Conservation (phyloP, 495 filamentous ascomycete genomes). For the Jackrogersella minutella region DNA sequence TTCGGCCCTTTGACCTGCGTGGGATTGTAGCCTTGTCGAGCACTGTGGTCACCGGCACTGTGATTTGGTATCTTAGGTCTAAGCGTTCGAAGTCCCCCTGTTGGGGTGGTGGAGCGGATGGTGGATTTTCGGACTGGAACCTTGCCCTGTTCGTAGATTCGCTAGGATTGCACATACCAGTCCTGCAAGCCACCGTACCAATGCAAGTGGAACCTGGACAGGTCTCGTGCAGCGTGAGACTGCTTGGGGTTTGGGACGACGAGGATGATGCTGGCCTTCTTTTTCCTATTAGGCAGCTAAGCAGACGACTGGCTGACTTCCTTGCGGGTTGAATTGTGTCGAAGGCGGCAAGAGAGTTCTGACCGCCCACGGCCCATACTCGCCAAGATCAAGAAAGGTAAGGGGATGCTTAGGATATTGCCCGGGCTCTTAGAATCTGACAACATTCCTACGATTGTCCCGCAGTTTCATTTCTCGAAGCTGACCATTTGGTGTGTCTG, state of each 20-base stretch:
- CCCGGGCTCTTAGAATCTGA: slow-evolving; percentile 38
- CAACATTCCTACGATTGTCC: slow-evolving; percentile 22
- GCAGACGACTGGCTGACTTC: slow-evolving; percentile 28
- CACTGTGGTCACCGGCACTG: slow-evolving; percentile 36
- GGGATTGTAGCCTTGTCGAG: slow-evolving; percentile 28
- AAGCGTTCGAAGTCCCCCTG: slow-evolving; percentile 28
- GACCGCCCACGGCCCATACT: slow-evolving; percentile 32
- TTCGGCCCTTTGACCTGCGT: slow-evolving; percentile 35
- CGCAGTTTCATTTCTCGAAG: slow-evolving; percentile 36
- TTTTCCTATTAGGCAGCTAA: slow-evolving; percentile 37
- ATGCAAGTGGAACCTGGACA: slow-evolving; percentile 31
- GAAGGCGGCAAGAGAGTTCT: slow-evolving; percentile 36
- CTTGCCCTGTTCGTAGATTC: slow-evolving; percentile 29
- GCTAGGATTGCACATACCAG: slow-evolving; percentile 39
- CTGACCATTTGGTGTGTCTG: slow-evolving; percentile 31
- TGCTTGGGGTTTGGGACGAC: slow-evolving; percentile 38
- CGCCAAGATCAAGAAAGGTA: slow-evolving; percentile 19
- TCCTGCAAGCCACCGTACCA: slow-evolving; percentile 40
- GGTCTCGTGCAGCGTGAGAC: slow-evolving; percentile 44
- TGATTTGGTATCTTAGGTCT: slow-evolving; percentile 32
- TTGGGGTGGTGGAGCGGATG: slow-evolving; percentile 20
- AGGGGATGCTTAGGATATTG: slow-evolving; percentile 22
- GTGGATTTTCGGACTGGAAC: slow-evolving; percentile 34
- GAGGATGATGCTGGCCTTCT: slow-evolving; percentile 33
- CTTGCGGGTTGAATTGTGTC: slow-evolving; percentile 5